These are phyloP conservation scores for Leccinellum rugosiceps DNA, from an alignment of 768 basidiomycete genomes.

Conservation along the genomic window DNA sequence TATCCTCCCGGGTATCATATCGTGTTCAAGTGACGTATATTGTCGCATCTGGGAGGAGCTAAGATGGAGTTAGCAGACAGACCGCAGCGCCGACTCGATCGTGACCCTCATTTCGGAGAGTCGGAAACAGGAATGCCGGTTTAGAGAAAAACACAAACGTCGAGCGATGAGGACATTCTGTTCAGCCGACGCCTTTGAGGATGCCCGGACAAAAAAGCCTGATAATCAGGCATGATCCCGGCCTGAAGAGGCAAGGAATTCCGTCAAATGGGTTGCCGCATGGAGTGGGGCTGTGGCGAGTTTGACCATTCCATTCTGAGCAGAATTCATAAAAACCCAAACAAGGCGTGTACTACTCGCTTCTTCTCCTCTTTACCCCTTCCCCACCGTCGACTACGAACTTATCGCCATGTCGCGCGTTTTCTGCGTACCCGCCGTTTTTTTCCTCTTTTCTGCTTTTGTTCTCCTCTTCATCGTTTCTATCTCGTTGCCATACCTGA, in stretches of 20 bases:
- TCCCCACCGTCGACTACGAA: constrained; percentile 2
- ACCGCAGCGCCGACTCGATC: neutral
- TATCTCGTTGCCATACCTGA: constrained; percentile 67
- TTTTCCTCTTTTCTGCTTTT: constrained; percentile 58
- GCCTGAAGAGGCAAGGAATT: neutral
- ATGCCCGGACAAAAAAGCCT: too few relatives aligned
- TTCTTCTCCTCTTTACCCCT: constrained; percentile 6
- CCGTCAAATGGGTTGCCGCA: neutral
- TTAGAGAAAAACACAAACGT: neutral
- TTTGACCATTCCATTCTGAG: too few relatives aligned
- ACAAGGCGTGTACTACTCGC: neutral
- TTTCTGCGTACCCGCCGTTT: constrained; percentile 60
- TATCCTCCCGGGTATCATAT: too few relatives aligned
- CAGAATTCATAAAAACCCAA: constrained; percentile 20
- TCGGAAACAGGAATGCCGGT: too few relatives aligned
- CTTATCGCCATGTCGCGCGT: constrained; percentile 38
- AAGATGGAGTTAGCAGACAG: neutral
- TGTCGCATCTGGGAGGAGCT: too few relatives aligned
- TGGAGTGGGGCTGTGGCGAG: neutral
- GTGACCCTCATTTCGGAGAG: neutral
- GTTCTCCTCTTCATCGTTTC: constrained; percentile 66
- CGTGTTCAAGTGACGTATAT: too few relatives aligned
- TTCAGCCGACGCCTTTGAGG: too few relatives aligned
- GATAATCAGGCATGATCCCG: too few relatives aligned
- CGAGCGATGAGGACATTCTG: too few relatives aligned